Conservation (phyloP, 768 basidiomycete genomes). For the Hygrophoropsis aurantiaca region DNA sequence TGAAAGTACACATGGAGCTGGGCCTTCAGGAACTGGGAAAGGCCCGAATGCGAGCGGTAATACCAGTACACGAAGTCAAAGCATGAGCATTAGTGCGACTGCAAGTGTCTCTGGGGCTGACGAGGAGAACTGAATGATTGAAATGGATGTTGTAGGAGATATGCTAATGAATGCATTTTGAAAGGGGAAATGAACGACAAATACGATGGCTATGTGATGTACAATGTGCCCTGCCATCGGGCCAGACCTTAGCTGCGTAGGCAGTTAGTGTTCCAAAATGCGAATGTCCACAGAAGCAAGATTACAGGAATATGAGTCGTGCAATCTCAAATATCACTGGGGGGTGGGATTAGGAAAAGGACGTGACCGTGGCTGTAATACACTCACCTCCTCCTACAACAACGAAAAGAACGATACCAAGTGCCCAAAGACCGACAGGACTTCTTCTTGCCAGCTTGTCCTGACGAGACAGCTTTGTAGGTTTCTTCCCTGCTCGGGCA, state of each 20-base stretch:
- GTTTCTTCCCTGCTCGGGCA: constrained; percentile 73
- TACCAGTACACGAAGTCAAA: constrained; percentile 51
- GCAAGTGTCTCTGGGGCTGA: constrained; percentile 53
- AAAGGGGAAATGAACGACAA: constrained; percentile 12
- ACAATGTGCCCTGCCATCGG: constrained; percentile 1
- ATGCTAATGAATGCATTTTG: constrained; percentile 3
- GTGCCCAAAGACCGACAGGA: constrained; percentile 73
- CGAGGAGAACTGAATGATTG: constrained; percentile 31
- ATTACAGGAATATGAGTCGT: constrained; percentile 64
- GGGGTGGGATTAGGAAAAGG: constrained; percentile 1
- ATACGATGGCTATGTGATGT: constrained; percentile 7
- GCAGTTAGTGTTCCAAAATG: neutral
- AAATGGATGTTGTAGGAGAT: constrained; percentile 11
- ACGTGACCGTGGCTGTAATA: neutral
- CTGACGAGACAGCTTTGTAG: constrained; percentile 68
- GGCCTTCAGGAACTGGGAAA: constrained; percentile 18
- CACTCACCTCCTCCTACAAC: constrained; percentile 76
- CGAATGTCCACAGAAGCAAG: neutral
- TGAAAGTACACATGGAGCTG: constrained; percentile 40
- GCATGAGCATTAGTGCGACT: constrained; percentile 59
- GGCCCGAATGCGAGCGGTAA: constrained; percentile 25
- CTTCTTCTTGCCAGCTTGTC: constrained; percentile 71
- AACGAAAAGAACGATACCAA: constrained; percentile 74
- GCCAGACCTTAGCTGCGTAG: neutral
- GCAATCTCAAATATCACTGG: constrained; percentile 75